Percentiles rank a stretch among this genome's conserved stretches.
Conservation (phyloP, 129 eudicot species). For the Sambucus nigra region DNA sequence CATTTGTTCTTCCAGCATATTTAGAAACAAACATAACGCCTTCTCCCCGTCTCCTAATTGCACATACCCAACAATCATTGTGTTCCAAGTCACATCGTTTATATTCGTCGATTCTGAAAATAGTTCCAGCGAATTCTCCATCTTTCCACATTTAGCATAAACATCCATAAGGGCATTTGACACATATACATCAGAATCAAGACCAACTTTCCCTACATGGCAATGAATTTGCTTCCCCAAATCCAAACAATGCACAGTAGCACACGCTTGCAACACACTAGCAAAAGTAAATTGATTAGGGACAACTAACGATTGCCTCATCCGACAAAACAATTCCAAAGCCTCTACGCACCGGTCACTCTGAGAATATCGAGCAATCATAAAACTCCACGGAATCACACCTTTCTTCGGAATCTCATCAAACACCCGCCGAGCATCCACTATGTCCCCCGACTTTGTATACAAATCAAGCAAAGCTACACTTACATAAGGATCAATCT, state of each 20-base stretch:
- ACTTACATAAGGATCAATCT: conserved; percentile 53
- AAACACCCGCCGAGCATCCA: conserved; percentile 43
- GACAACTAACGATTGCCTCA: conserved; percentile 33
- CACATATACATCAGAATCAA: conserved; percentile 46
- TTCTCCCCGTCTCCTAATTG: conserved; percentile 43
- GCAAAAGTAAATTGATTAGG: conserved; percentile 73
- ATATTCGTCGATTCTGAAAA: conserved; percentile 32
- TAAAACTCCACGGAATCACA: conserved; percentile 78
- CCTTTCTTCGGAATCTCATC: conserved; percentile 54
- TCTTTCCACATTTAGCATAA: conserved; percentile 66
- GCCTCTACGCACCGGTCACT: conserved; percentile 56
- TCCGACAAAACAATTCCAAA: conserved; percentile 33
- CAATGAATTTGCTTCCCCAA: conserved; percentile 61
- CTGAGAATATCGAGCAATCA: conserved; percentile 71
- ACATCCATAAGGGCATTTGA: conserved; percentile 75
- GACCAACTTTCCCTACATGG: conserved; percentile 46
- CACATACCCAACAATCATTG: conserved; percentile 64
- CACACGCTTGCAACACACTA: conserved; percentile 70
- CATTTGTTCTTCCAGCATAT: conserved; percentile 45
- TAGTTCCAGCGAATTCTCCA: conserved; percentile 35
- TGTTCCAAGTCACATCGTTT: conserved; percentile 82
- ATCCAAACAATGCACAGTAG: conserved; percentile 21
- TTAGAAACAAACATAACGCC: conserved; percentile 36
- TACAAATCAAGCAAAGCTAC: conserved; percentile 66
- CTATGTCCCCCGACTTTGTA: conserved; percentile 43